A percentile compares a stretch with the other conserved stretches of the same genome.
phyloP scores from a whole-genome alignment of 345 rosid genomes.

The Iberis pinnata region DNA sequence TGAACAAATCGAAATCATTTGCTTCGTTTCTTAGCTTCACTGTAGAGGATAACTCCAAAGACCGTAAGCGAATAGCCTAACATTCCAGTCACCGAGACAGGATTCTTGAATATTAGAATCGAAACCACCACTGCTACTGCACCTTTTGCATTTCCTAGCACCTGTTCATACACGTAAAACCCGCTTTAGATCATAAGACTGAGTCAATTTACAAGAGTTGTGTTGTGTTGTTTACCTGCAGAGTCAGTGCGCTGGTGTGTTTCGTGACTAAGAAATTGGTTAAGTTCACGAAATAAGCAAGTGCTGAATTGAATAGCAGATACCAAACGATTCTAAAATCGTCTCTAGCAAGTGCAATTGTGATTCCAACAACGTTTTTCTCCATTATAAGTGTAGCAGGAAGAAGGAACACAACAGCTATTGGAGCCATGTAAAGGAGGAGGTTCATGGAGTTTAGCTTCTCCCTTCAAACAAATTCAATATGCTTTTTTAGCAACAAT shows the following conservation, averaged over 20 bases:
- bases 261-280: slow-evolving; percentile 94
- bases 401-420: slow-evolving; percentile 81
- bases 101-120: slow-evolving; percentile 82
- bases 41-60: slow-evolving; percentile 94
- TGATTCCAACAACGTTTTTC: slow-evolving; percentile 71
- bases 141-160: slow-evolving; percentile 94
- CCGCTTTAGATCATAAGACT: too few relatives aligned
- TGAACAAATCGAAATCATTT: too few relatives aligned
- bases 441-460: slow-evolving; percentile 94
- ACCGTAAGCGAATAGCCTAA: slow-evolving; percentile 84
- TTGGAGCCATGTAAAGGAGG: slow-evolving; percentile 89
- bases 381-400: slow-evolving; percentile 87
- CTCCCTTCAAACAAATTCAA: slow-evolving; percentile 44
- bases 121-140: slow-evolving; percentile 94
- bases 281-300: slow-evolving; percentile 89
- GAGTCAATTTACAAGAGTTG: too few relatives aligned
- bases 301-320: slow-evolving; percentile 95
- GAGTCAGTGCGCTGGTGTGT: slow-evolving; percentile 92
- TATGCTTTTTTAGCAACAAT: too few relatives aligned
- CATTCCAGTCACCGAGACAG: slow-evolving; percentile 87
- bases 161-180: too few relatives aligned
- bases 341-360: too few relatives aligned
- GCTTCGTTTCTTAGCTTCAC: slow-evolving; percentile 99
- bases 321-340: too few relatives aligned
- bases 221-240: too few relatives aligned